phyloP scores from a whole-genome alignment of 768 basidiomycete genomes.

The Pilatotrama ljubarskyi region DNA sequence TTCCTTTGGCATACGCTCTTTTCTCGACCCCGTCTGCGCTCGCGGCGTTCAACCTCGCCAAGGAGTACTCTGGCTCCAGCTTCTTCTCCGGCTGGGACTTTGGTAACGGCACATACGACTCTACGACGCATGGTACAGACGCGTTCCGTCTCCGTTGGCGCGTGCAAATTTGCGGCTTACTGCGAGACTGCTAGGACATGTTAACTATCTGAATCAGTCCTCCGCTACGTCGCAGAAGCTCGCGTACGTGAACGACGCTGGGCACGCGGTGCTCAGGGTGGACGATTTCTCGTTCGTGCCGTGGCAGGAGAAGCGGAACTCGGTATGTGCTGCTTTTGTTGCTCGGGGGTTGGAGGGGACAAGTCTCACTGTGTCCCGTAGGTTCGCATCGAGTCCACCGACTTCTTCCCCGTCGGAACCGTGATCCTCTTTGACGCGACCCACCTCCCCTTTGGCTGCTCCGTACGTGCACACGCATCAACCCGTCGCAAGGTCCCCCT shows the following conservation, averaged over 20 bases:
- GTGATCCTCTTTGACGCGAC: constrained; percentile 46
- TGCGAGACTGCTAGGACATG: constrained; percentile 61
- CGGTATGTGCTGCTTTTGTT: constrained; percentile 41
- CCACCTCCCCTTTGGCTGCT: constrained; percentile 58
- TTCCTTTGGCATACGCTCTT: constrained; percentile 16
- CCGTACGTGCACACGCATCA: constrained; percentile 33
- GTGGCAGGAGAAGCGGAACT: constrained; percentile 54
- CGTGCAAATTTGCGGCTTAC: background rate
- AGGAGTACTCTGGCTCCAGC: constrained; percentile 38
- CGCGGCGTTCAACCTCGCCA: constrained; percentile 25
- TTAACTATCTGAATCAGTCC: constrained; percentile 52
- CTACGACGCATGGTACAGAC: constrained; percentile 34
- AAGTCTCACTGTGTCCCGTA: constrained; percentile 14
- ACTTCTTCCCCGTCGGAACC: constrained; percentile 41
- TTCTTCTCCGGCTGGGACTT: constrained; percentile 48
- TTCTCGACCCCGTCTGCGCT: constrained; percentile 3
- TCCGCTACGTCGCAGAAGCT: constrained; percentile 50
- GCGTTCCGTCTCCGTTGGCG: background rate
- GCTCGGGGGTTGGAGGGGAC: background rate
- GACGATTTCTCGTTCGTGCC: constrained; percentile 65
- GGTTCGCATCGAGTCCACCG: constrained; percentile 46
- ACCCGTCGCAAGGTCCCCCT: background rate
- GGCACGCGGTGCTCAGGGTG: constrained; percentile 70
- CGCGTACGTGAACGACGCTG: constrained; percentile 56
- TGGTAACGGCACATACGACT: constrained; percentile 39